These are phyloP conservation scores for Penicillium sp. DNA, from an alignment of 2,329 filamentous ascomycete species.

Conservation along the genomic window DNA sequence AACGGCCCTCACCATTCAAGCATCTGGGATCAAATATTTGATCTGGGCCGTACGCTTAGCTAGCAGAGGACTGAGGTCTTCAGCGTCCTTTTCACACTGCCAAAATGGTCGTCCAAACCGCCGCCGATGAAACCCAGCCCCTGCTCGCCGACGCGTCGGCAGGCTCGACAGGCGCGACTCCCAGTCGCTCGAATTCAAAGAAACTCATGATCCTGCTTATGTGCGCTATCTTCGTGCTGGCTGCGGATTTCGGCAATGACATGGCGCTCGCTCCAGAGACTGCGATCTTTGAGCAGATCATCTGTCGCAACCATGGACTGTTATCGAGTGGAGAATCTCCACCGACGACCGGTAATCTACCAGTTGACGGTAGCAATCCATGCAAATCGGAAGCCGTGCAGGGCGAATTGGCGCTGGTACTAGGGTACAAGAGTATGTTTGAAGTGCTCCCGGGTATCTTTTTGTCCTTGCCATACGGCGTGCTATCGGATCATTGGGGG, in stretches of 20 bases:
- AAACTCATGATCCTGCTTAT: slow-evolving; percentile 27
- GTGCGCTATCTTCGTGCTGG: slow-evolving; percentile 27
- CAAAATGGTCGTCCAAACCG: slow-evolving; percentile 1
- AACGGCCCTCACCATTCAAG: not conserved
- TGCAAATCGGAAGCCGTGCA: slow-evolving; percentile 43
- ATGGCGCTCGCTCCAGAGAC: slow-evolving; percentile 35
- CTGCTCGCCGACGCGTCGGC: slow-evolving; percentile 11
- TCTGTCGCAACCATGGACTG: slow-evolving; percentile 33
- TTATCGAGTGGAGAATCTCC: slow-evolving; percentile 14
- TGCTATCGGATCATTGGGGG: slow-evolving; percentile 40
- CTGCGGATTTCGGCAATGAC: slow-evolving; percentile 32
- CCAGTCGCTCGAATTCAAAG: slow-evolving; percentile 14
- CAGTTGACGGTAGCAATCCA: slow-evolving; percentile 11
- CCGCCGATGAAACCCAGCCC: slow-evolving; percentile 19
- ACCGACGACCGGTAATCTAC: not conserved
- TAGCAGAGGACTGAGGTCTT: not conserved
- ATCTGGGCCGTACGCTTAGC: not conserved
- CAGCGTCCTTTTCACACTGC: not conserved
- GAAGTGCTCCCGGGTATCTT: slow-evolving; percentile 37
- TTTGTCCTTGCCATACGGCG: slow-evolving; percentile 38
- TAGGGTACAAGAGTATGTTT: slow-evolving; percentile 38
- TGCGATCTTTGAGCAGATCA: slow-evolving; percentile 37
- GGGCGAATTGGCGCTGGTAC: slow-evolving; percentile 38
- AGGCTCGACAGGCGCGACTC: not conserved
- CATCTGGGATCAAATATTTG: not conserved